A percentile compares a stretch with the other conserved stretches of the same genome.
These are phyloP conservation scores for Parmelia sp. DNA, from an alignment of 495 filamentous ascomycete genomes.

Conservation along the genomic window DNA sequence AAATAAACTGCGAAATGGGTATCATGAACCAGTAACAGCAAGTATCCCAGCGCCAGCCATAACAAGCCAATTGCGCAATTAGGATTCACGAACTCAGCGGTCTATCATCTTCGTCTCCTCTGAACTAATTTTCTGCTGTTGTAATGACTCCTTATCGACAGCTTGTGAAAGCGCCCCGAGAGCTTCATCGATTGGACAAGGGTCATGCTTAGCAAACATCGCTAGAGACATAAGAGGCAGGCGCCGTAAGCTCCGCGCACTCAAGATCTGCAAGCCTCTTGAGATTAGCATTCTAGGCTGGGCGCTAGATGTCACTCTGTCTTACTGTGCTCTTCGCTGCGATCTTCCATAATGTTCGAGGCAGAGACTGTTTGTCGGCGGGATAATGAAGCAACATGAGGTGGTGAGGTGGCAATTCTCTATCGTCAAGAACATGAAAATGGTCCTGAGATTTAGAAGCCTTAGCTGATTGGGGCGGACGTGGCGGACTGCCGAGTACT, in stretches of 20 bases:
- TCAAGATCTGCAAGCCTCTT: constrained; percentile 21
- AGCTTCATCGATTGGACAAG: constrained; percentile 24
- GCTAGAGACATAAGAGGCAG: constrained; percentile 28
- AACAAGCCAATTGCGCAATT: neutral
- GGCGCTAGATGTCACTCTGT: neutral
- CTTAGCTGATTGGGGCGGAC: neutral
- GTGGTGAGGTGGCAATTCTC: constrained; percentile 2
- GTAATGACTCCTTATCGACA: constrained; percentile 8
- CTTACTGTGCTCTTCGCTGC: constrained; percentile 17
- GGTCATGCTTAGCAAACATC: constrained; percentile 18
- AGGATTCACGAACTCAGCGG: too few species aligned
- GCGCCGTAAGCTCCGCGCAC: constrained; percentile 28
- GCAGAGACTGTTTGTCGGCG: constrained; percentile 1
- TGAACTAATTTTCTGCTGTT: neutral
- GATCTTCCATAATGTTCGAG: constrained; percentile 11
- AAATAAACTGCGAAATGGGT: neutral
- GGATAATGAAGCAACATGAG: constrained; percentile 6
- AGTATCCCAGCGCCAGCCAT: neutral
- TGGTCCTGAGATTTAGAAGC: neutral
- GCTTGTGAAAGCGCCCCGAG: constrained; percentile 22
- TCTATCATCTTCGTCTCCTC: neutral
- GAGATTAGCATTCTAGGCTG: neutral
- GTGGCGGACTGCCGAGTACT: neutral
- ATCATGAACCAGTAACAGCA: neutral
- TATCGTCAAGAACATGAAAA: neutral